A percentile compares a stretch with the other conserved stretches of the same genome.
phyloP scores from a whole-genome alignment of 1,139 yeast genomes.

The Ogataea hybrid region DNA sequence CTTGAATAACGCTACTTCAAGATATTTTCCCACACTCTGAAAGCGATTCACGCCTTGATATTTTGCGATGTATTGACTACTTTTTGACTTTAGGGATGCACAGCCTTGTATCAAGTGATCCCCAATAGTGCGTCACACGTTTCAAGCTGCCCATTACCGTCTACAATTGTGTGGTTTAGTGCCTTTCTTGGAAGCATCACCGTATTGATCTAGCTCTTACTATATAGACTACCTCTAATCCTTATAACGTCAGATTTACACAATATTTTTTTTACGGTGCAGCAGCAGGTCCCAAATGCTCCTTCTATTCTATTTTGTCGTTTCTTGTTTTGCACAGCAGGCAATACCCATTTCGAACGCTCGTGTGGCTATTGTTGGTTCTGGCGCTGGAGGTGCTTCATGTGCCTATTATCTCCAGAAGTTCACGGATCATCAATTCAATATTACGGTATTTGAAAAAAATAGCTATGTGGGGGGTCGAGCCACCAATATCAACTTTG shows the following conservation, averaged over 20 bases:
- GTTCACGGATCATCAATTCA: slow-evolving; percentile 25
- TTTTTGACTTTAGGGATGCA: background rate
- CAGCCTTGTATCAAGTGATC: slow-evolving; percentile 5
- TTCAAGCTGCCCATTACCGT: background rate
- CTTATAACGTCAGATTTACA: background rate
- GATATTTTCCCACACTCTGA: too few species aligned
- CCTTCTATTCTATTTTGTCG: background rate
- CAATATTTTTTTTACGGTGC: background rate
- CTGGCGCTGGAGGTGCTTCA: slow-evolving; percentile 47
- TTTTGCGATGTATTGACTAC: too few species aligned
- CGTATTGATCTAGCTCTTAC: too few species aligned
- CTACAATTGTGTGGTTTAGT: too few species aligned
- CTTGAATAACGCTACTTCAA: too few species aligned
- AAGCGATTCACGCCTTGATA: too few species aligned
- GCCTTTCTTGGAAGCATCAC: too few species aligned
- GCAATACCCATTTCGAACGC: background rate
- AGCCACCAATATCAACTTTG: slow-evolving; percentile 65
- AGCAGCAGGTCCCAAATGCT: background rate
- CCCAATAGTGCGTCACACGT: background rate
- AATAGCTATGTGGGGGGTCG: slow-evolving; percentile 64
- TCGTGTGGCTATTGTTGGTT: slow-evolving; percentile 41
- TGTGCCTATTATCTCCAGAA: slow-evolving; percentile 40
- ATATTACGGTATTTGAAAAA: slow-evolving; percentile 21
- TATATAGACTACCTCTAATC: background rate
- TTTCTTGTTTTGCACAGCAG: slow-evolving; percentile 4